Evolutionary conservation across 768 basidiomycete genomes (phyloP), one percentile per base, ranked within the genome.

Genomic region (Cubamyces lactineus): DNA sequence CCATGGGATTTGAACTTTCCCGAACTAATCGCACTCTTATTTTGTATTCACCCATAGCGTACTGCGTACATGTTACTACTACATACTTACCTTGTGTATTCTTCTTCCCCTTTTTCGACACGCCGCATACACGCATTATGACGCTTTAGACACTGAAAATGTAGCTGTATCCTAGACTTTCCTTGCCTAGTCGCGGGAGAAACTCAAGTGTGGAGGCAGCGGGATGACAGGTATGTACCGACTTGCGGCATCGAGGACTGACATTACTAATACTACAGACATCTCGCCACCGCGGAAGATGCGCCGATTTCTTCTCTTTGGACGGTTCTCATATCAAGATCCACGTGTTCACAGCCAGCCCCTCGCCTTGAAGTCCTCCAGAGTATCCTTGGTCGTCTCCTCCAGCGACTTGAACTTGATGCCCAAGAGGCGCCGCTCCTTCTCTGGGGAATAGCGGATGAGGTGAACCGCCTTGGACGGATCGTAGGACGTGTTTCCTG

Each of bases 321-420:
- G 34, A 9, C 34, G 34, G 34, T 11, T 6, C 34, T 9, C 34
- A 34, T 34, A 21, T 4, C n/a, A 3, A 21, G 15, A 46, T 9
- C 45, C 19, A 45, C 9, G 13, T 11, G 39, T 23, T 40, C 21
- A 62, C 39, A 62, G 49, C 59, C 66, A 82, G 0, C 79, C 78
- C 26, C 76, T 74, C n/a, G 64, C 69, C 65, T 78, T 77, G 53
- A 77, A 82, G 61, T 83, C 79, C 7, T 69, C 73, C 41, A 83
- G 53, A 8, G 72, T 74, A 60, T 80, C 84, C 55, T 61, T 75
- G 8, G 78, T 72, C 9, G 75, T 74, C 65, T 82, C 76, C 62
- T 75, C 76, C 42, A 76, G 74, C 3, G 74, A 72, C 15, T 72
- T 72, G 56, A 78, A 83, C 60, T 76, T 75, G 16, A 83, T 55